Evolutionary conservation across 1,284 basidiomycete genomes (phyloP).

Genomic region (Stygiomarasmius scandens): DNA sequence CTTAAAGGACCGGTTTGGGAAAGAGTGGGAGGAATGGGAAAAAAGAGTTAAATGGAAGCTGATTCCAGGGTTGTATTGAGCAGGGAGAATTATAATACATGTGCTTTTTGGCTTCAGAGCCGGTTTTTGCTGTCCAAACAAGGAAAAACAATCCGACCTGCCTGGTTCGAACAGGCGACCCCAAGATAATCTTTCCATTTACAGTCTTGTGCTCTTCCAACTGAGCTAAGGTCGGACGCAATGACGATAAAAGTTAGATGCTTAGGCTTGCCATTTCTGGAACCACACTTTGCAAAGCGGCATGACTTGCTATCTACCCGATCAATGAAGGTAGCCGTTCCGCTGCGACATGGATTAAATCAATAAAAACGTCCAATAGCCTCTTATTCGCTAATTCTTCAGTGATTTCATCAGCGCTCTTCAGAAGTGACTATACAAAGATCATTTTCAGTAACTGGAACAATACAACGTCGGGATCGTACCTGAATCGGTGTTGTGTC

Average conservation of each 20-base stretch:
- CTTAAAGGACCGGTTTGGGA: constrained; percentile 35
- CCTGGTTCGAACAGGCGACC: constrained; percentile 14
- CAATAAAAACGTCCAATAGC: no score
- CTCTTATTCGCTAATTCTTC: not conserved
- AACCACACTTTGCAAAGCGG: no score
- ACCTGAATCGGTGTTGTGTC: not conserved
- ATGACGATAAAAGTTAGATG: no score
- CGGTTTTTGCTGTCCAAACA: no score
- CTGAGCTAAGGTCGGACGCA: constrained; percentile 51
- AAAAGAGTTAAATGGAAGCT: constrained; percentile 38
- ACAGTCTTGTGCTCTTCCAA: constrained; percentile 51
- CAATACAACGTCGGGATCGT: no score
- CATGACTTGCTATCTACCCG: no score
- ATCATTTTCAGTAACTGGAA: no score
- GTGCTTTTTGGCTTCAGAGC: no score
- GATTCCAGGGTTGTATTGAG: constrained; percentile 37
- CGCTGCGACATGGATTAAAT: no score
- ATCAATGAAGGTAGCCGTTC: no score
- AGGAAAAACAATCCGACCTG: constrained; percentile 3
- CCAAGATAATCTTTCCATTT: constrained; percentile 26
- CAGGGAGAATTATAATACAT: no score
- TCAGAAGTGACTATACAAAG: not conserved
- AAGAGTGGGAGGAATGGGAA: constrained; percentile 41
- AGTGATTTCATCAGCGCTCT: not conserved
- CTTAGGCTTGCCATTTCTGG: no score